phyloP scores from a whole-genome alignment of 345 rosid genomes.

The Moricandia arvensis region DNA sequence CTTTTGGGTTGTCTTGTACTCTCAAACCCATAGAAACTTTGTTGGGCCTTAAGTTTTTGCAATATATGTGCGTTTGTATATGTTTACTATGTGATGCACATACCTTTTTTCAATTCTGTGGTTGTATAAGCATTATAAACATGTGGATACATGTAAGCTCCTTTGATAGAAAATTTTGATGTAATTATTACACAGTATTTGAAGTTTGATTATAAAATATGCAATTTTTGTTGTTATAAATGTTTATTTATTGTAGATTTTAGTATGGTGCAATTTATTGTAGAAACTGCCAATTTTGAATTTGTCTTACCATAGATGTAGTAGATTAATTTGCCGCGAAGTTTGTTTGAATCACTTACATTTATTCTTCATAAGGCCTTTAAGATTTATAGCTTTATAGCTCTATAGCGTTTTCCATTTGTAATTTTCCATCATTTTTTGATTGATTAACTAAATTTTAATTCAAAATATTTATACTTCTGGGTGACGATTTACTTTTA shows the following conservation, averaged over 20 bases:
- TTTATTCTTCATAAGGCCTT: not conserved
- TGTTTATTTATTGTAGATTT: not conserved
- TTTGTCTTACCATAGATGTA: no score
- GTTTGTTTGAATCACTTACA: not conserved
- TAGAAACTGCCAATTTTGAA: no score
- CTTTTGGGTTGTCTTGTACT: constrained; percentile 12
- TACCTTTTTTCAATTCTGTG: not conserved
- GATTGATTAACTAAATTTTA: not conserved
- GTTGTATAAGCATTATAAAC: not conserved
- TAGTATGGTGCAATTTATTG: not conserved
- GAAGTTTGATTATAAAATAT: not conserved
- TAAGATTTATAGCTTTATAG: not conserved
- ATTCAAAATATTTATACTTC: not conserved
- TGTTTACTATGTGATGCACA: not conserved
- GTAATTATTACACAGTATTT: not conserved
- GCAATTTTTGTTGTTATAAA: not conserved
- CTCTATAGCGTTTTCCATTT: not conserved
- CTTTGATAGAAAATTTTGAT: not conserved
- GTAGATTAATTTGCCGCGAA: not conserved
- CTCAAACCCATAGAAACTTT: constrained; percentile 7
- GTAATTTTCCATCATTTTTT: not conserved
- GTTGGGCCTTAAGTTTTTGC: constrained; percentile 16
- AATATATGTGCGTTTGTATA: not conserved
- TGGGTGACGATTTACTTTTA: not conserved
- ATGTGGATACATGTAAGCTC: not conserved